A percentile compares a stretch with the other conserved stretches of the same genome.
These are phyloP conservation scores for Apiotrichum domesticum DNA, from an alignment of 1,284 basidiomycete genomes.

Conservation along the genomic window DNA sequence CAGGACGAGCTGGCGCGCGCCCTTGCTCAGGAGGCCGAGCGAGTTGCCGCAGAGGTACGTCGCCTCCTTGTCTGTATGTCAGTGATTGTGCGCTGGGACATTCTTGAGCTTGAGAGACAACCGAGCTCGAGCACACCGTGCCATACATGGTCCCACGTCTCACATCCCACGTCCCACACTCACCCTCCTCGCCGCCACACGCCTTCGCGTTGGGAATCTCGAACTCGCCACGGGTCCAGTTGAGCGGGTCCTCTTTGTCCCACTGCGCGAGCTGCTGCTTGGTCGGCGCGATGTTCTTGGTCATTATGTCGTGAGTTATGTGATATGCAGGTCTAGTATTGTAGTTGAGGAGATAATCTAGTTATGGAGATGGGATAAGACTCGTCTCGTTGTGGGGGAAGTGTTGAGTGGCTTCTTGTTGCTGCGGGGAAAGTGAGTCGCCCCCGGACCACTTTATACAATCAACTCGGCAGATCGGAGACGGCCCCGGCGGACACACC, in stretches of 20 bases:
- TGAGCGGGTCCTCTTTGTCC: conserved; percentile 41
- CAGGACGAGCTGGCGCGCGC: conserved; percentile 64
- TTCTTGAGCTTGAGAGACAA: neutral
- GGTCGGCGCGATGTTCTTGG: conserved; percentile 6
- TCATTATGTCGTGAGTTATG: conserved; percentile 1
- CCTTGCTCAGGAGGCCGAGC: conserved; percentile 73
- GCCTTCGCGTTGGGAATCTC: conserved; percentile 40
- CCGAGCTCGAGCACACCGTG: neutral
- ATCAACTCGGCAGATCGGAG: neutral
- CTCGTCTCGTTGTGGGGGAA: neutral
- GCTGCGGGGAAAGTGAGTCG: neutral
- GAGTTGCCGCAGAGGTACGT: conserved; percentile 97
- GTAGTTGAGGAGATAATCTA: too few relatives aligned
- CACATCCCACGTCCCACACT: conserved; percentile 5
- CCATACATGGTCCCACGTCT: too few relatives aligned
- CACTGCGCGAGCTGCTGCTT: conserved; percentile 21
- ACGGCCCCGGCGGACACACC: too few relatives aligned
- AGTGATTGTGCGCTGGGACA: neutral
- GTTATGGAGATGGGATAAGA: too few relatives aligned
- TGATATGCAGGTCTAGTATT: too few relatives aligned
- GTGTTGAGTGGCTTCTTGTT: neutral
- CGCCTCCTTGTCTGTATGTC: conserved; percentile 32
- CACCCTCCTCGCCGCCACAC: conserved; percentile 42
- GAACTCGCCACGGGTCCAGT: conserved; percentile 45
- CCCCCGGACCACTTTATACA: neutral